phyloP scores from a whole-genome alignment of 23 red algal species.

The Chondrus crispus region DNA sequence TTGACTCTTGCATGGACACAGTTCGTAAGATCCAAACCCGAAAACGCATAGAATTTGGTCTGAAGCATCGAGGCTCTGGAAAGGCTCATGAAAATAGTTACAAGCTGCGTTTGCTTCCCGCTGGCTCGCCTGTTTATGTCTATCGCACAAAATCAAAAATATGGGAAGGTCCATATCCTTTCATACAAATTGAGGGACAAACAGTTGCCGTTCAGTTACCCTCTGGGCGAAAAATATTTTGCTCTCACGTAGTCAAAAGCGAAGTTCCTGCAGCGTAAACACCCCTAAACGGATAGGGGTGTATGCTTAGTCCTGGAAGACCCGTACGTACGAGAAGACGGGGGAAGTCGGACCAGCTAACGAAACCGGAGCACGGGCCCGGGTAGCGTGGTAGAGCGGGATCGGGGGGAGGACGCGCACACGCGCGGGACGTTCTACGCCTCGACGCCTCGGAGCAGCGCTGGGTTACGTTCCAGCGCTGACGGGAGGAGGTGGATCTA shows the following conservation, averaged over 20 bases:
- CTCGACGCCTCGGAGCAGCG: too few relatives aligned
- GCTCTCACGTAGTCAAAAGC: conserved; percentile 23
- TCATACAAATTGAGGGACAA: conserved; percentile 34
- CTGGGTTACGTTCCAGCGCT: too few relatives aligned
- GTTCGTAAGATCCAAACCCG: neutral
- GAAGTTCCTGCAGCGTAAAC: too few relatives aligned
- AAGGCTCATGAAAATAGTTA: neutral
- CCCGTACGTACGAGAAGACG: too few relatives aligned
- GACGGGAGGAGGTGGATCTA: too few relatives aligned
- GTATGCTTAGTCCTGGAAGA: too few relatives aligned
- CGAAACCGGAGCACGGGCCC: too few relatives aligned
- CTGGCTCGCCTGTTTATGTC: neutral
- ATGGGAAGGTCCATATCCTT: conserved; percentile 17
- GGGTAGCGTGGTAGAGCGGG: too few relatives aligned
- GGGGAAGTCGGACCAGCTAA: too few relatives aligned
- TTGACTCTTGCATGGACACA: neutral
- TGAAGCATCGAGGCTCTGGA: neutral
- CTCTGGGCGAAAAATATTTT: neutral
- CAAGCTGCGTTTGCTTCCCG: neutral
- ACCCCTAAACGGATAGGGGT: too few relatives aligned
- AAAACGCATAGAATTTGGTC: neutral
- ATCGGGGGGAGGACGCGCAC: too few relatives aligned
- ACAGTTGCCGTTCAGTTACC: conserved; percentile 13
- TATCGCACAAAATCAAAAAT: neutral
- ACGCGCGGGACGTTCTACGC: too few relatives aligned